A percentile compares a stretch with the other conserved stretches of the same genome.
These are phyloP conservation scores for Selenicereus undatus DNA, from an alignment of 148 eudicot species.

Conservation along the genomic window DNA sequence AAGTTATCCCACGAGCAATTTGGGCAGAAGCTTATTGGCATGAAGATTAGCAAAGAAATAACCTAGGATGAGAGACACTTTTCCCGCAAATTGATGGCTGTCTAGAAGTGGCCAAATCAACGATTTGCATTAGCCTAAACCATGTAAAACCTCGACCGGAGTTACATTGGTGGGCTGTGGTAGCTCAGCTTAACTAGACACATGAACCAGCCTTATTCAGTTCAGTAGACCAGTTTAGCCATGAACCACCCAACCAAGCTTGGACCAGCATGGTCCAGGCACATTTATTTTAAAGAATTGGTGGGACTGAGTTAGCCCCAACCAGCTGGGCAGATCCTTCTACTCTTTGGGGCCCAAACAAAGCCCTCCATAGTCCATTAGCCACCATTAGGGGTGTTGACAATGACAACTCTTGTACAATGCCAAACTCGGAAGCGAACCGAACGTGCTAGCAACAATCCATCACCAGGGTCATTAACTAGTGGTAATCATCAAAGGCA, in stretches of 20 bases:
- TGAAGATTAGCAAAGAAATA: background rate
- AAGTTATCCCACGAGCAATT: background rate
- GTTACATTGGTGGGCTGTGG: background rate
- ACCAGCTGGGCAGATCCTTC: background rate
- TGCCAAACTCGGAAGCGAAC: conserved; percentile 1
- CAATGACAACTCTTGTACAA: background rate
- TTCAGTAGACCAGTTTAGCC: background rate
- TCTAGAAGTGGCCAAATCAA: background rate
- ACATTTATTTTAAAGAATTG: background rate
- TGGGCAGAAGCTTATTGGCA: background rate
- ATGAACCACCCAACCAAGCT: background rate
- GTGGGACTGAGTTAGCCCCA: background rate
- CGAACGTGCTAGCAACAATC: background rate
- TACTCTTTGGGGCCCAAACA: background rate
- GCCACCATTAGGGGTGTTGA: background rate
- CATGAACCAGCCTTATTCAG: background rate
- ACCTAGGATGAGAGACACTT: background rate
- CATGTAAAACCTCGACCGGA: background rate
- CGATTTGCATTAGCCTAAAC: background rate
- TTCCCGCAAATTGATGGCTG: background rate
- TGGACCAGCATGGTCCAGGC: background rate
- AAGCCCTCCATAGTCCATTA: background rate
- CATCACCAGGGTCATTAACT: background rate
- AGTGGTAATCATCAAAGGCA: background rate
- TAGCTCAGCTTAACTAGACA: background rate